A percentile compares a stretch with the other conserved stretches of the same genome.
Conservation (phyloP, 306 rosid genomes). For the Luffa aegyptiaca region DNA sequence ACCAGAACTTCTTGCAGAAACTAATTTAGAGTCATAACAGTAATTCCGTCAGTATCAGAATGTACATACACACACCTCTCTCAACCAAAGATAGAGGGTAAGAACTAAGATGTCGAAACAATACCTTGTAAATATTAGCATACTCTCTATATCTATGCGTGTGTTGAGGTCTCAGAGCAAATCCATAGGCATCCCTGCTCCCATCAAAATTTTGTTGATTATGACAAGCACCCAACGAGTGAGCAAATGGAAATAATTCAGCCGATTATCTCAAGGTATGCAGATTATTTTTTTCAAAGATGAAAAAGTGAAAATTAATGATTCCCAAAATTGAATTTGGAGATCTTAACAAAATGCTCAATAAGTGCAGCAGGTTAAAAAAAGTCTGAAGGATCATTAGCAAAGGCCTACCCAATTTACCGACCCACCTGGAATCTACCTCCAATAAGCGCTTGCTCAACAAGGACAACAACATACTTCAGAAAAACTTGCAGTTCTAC, state of each 20-base stretch:
- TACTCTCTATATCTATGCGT: constrained; percentile 63
- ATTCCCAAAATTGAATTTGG: not conserved
- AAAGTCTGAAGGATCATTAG: not conserved
- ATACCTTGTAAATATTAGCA: constrained; percentile 66
- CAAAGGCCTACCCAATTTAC: constrained; percentile 1
- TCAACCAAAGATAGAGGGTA: not conserved
- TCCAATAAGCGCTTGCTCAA: constrained; percentile 89
- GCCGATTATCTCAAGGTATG: not conserved
- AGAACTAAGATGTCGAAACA: not conserved
- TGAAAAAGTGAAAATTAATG: not conserved
- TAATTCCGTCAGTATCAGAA: not conserved
- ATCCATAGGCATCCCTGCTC: constrained; percentile 80
- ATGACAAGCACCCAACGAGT: not conserved
- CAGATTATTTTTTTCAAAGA: not conserved
- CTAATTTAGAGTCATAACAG: not conserved
- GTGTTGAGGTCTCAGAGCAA: constrained; percentile 92
- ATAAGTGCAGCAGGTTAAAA: not conserved
- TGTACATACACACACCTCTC: not conserved
- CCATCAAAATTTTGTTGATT: not conserved
- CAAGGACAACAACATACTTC: constrained; percentile 97
- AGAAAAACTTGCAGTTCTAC: constrained; percentile 20
- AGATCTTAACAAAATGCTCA: not conserved
- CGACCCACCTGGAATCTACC: constrained; percentile 79
- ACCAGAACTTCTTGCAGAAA: not conserved
- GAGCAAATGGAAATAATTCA: not conserved